Base-by-base conservation (phyloP, 164 flowering plant genomes). In the Euptelea pleiosperma region DNA sequence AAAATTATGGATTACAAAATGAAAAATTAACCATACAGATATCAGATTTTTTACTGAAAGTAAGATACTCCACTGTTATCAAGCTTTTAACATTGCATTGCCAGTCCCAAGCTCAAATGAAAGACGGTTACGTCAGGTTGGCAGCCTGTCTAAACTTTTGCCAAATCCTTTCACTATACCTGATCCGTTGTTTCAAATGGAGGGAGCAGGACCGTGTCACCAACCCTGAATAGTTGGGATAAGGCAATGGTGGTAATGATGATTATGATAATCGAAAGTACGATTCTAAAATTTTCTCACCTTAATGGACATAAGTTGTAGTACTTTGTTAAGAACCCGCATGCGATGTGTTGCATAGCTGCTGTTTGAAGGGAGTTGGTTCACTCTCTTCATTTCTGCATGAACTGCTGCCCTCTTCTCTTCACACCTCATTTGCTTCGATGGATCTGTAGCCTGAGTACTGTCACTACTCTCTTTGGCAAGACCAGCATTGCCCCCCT, bases 281-380 rank as follows among this genome's bases (percentile, higher is more conserved):
- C n/a, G 28, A 1, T 18, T 31, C 16, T n/a, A 34, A 49, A 34
- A 54, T 15, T 26, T 59, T 22, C 45, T 28, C 40, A 86, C 93
- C 91, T 83, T 76, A 61, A 77, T 48, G 33, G 87, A 73, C 70
- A 86, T 61, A 42, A 89, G 96, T 37, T 83, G 82, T 55, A 80
- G 53, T 26, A 87, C 65, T 74, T 86, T 85, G 71, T 79, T 83
- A 39, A 89, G 83, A 42, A 85, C 86, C 10, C 82, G 77, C 57
- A 71, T 43, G 30, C 91, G 86, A 60, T 89, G 91, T 46, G 72
- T 59, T 28, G 78, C 91, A 66, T 82, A 86, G 36, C 62, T 53
- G 73, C 96, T 86, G 55, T 71, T 76, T 15, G 75, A 56, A 58
- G 96, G 96, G 35, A 86, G 82, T 49, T 72, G 63, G 33, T 61